phyloP scores from a whole-genome alignment of 805 yeast genomes.

The Sugiyamaella mastotermitis region DNA sequence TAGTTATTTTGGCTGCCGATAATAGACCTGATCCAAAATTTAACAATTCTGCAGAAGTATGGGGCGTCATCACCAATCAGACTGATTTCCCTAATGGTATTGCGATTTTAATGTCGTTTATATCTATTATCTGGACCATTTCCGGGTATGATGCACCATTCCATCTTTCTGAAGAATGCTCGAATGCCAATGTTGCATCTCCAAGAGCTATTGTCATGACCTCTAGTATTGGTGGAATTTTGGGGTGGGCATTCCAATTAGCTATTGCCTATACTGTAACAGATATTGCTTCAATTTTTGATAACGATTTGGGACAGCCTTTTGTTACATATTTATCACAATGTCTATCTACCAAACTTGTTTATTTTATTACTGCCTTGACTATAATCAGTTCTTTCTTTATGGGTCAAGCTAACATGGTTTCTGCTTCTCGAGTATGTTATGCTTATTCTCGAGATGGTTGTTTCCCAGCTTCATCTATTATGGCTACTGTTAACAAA shows the following conservation, averaged over 20 bases:
- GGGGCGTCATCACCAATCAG: constrained; percentile 46
- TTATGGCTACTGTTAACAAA: constrained; percentile 45
- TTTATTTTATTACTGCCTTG: constrained; percentile 38
- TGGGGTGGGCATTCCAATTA: constrained; percentile 53
- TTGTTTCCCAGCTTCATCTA: constrained; percentile 51
- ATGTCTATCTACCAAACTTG: constrained; percentile 38
- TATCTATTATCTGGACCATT: constrained; percentile 47
- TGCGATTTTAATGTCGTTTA: constrained; percentile 44
- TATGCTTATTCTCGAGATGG: constrained; percentile 66
- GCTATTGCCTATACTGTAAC: constrained; percentile 60
- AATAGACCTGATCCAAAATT: constrained; percentile 37
- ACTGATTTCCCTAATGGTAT: constrained; percentile 63
- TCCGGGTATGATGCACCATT: constrained; percentile 72
- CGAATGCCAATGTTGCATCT: constrained; percentile 56
- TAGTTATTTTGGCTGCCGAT: constrained; percentile 46
- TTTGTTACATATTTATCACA: constrained; percentile 51
- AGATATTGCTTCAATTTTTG: constrained; percentile 39
- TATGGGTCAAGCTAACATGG: constrained; percentile 56
- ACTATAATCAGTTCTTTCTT: constrained; percentile 40
- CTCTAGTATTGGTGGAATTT: constrained; percentile 45
- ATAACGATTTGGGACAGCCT: constrained; percentile 54
- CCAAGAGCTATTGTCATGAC: constrained; percentile 63
- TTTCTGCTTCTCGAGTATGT: constrained; percentile 61
- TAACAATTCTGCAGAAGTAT: constrained; percentile 44
- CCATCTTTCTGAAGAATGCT: constrained; percentile 67